Base-by-base conservation (phyloP, 2,329 filamentous ascomycete genomes). In the Cladosporium sp. region DNA sequence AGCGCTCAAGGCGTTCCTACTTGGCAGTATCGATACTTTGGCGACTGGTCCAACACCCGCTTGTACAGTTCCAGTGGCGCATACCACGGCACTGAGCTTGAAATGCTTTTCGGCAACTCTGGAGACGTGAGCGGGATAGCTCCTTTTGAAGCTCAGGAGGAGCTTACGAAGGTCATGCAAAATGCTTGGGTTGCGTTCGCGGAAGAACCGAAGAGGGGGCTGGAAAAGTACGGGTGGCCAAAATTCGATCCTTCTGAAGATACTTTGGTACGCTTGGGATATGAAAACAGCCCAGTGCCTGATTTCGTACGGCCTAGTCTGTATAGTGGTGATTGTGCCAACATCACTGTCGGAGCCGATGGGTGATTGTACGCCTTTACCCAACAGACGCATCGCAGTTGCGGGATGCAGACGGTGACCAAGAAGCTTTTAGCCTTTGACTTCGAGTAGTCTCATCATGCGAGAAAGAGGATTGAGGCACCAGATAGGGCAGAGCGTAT, bases 21-120 rank as follows among this genome's bases (percentile, higher is more conserved):
- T 8, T 79, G 74, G 72, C 67, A 67, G 3, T 77, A 72, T 43
- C 72, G 75, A 31, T 79, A 77, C 59, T 68, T 74, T 46, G 76
- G 70, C 16, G 74, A 78, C 57, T 80, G 74, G 73, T 57, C 72
- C 31, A 79, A 77, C 53, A 72, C 73, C 1, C 66, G 73, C 0
- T 63, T 79, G 19, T 76, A 73, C 50, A 66, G 68, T 0, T 68
- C 65, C 4, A 76, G 73, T 38, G 74, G 74, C 3, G 74, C 75
- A 0, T 80, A 78, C 56, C 77, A 79, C 46, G 77, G 46, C 14
- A 54, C 49, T 11, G 65, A 68, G 10, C 37, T 68, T n/a, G 48
- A 61, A 11, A 61, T 64, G 60, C 45, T 67, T 8, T 66, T 68
- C 41, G 66, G 63, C 5, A 63, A 55, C 11, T 48, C 59, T 11